Conservation (phyloP, 805 yeast genomes). For the Pichia exigua region DNA sequence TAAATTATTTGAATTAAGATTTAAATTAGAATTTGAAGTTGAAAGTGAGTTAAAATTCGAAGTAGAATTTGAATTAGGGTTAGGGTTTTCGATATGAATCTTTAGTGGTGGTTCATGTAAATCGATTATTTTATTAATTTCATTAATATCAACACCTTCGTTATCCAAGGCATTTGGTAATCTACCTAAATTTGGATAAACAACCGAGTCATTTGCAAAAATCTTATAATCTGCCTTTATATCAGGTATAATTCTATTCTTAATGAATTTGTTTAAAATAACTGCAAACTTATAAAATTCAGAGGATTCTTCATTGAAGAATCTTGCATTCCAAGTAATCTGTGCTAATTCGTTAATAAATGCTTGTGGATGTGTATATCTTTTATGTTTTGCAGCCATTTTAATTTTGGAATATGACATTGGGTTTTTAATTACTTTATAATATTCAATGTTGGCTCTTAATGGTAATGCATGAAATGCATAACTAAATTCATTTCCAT, state of each 20-base stretch:
- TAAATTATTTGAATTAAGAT: background rate
- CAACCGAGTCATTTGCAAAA: constrained; percentile 30
- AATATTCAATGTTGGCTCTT: constrained; percentile 70
- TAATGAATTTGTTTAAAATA: constrained; percentile 45
- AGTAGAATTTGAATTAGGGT: background rate
- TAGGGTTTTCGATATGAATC: background rate
- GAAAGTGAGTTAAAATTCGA: background rate
- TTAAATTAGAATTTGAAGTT: background rate
- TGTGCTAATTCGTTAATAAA: constrained; percentile 75
- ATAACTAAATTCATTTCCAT: constrained; percentile 25
- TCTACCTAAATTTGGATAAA: constrained; percentile 62
- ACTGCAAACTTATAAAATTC: constrained; percentile 62
- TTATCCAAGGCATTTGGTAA: constrained; percentile 33
- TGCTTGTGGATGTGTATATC: constrained; percentile 55
- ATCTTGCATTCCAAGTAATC: constrained; percentile 84
- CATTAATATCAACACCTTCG: background rate
- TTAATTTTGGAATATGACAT: constrained; percentile 69
- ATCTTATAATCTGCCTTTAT: constrained; percentile 35
- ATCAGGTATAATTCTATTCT: constrained; percentile 39
- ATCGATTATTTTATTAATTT: background rate
- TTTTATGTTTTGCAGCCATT: constrained; percentile 43
- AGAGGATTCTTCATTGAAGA: constrained; percentile 67
- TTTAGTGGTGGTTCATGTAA: background rate
- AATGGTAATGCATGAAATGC: constrained; percentile 66
- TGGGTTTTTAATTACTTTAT: constrained; percentile 70